Percentiles rank a stretch among this genome's conserved stretches.
These are phyloP conservation scores for Artomyces pyxidatus DNA, from an alignment of 768 basidiomycete species.

Conservation along the genomic window DNA sequence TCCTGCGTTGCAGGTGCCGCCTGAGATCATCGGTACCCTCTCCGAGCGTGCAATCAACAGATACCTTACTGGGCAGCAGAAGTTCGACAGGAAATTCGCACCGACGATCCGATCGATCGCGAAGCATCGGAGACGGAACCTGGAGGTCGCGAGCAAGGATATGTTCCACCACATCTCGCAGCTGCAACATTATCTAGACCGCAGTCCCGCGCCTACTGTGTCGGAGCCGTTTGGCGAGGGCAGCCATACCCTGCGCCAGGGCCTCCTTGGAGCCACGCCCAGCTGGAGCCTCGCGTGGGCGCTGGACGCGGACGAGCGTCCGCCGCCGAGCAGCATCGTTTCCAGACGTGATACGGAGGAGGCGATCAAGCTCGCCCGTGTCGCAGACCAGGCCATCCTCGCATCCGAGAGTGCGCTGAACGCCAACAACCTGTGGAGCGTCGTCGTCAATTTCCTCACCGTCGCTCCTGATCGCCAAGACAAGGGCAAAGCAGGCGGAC, in stretches of 20 bases:
- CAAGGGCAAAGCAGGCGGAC: neutral
- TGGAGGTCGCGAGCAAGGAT: conserved; percentile 59
- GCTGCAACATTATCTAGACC: conserved; percentile 32
- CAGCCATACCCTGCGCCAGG: conserved; percentile 15
- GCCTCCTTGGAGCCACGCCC: conserved; percentile 33
- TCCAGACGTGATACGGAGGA: conserved; percentile 82
- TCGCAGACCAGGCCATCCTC: conserved; percentile 61
- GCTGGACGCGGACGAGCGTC: conserved; percentile 66
- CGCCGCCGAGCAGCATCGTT: conserved; percentile 88
- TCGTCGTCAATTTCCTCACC: conserved; percentile 58
- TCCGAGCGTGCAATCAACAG: conserved; percentile 70
- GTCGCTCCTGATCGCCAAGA: conserved; percentile 35
- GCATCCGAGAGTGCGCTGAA: conserved; percentile 52
- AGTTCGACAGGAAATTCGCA: conserved; percentile 63
- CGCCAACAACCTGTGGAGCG: conserved; percentile 66
- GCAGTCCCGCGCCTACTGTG: conserved; percentile 20
- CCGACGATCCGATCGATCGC: conserved; percentile 50
- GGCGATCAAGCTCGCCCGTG: conserved; percentile 60
- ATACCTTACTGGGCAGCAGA: conserved; percentile 55
- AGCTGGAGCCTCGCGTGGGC: conserved; percentile 85
- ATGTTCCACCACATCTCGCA: conserved; percentile 43
- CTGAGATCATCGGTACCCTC: conserved; percentile 61
- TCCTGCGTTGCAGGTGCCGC: conserved; percentile 53
- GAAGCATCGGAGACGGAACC: conserved; percentile 55
- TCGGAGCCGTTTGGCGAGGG: conserved; percentile 17